phyloP scores from a whole-genome alignment of 345 rosid genomes.

The Moringa oleifera region DNA sequence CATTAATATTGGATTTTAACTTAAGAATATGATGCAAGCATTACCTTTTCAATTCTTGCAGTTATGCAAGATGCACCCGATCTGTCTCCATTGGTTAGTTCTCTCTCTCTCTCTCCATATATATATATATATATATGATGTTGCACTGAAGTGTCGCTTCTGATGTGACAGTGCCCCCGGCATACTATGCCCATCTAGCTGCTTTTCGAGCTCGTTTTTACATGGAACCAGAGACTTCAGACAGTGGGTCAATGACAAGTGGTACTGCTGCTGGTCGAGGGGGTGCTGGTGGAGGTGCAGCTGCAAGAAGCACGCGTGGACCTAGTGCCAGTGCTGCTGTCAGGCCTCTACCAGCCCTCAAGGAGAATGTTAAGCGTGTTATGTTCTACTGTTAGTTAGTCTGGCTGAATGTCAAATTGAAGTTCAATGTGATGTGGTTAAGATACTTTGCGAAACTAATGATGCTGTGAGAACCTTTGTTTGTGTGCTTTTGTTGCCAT shows the following conservation, averaged over 20 bases:
- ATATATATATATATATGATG: background rate
- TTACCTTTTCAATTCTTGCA: constrained; percentile 18
- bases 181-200: constrained; percentile 95
- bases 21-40: background rate
- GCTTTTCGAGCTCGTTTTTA: constrained; percentile 97
- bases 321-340: constrained; percentile 67
- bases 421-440: no score
- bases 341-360: constrained; percentile 81
- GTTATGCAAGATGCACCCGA: constrained; percentile 95
- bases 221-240: constrained; percentile 98
- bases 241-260: constrained; percentile 90
- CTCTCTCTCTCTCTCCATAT: background rate
- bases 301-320: constrained; percentile 45
- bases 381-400: constrained; percentile 88
- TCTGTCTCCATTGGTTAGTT: constrained; percentile 91
- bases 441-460: no score
- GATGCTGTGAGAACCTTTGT: no score
- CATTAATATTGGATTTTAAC: background rate
- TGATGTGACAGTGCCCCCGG: constrained; percentile 76
- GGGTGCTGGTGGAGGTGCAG: constrained; percentile 43
- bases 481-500: no score
- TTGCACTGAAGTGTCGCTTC: background rate
- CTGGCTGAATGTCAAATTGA: no score
- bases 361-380: constrained; percentile 91
- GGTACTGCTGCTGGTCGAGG: constrained; percentile 59